Evolutionary conservation across 495 filamentous ascomycete genomes (phyloP).

Genomic region (Lophiotrema nucula): DNA sequence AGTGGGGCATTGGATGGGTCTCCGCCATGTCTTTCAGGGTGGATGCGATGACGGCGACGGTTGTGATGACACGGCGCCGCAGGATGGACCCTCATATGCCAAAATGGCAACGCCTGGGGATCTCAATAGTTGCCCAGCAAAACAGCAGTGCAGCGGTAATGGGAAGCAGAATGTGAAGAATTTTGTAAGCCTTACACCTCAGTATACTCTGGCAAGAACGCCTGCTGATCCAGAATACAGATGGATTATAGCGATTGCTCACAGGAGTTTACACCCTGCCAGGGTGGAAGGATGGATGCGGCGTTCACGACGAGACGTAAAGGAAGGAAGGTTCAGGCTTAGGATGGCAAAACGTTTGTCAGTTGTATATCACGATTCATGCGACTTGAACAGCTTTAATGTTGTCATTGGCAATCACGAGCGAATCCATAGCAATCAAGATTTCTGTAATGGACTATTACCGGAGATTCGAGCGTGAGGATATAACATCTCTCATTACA

Average conservation of each 20-base stretch:
- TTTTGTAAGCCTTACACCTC: background rate
- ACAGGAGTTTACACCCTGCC: background rate
- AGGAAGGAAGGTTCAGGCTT: background rate
- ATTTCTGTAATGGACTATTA: too few relatives aligned
- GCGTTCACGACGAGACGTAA: background rate
- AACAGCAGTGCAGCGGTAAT: background rate
- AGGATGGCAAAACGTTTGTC: background rate
- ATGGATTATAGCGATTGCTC: background rate
- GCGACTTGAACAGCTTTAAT: too few relatives aligned
- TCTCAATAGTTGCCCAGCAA: background rate
- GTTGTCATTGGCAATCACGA: too few relatives aligned
- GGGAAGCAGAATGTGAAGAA: background rate
- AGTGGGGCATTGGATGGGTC: background rate
- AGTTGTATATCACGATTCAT: too few relatives aligned
- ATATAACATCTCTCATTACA: too few relatives aligned
- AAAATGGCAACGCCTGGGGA: background rate
- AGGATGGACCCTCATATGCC: background rate
- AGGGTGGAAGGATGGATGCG: background rate
- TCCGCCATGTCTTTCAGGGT: background rate
- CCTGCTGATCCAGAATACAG: too few relatives aligned
- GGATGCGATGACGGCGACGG: background rate
- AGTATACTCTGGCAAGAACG: too few relatives aligned
- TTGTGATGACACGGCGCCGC: background rate
- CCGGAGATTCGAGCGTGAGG: too few relatives aligned
- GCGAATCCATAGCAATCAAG: too few relatives aligned